These are phyloP conservation scores for Fusarium nisikadoi DNA, from an alignment of 2,329 filamentous ascomycete genomes.

Conservation along the genomic window DNA sequence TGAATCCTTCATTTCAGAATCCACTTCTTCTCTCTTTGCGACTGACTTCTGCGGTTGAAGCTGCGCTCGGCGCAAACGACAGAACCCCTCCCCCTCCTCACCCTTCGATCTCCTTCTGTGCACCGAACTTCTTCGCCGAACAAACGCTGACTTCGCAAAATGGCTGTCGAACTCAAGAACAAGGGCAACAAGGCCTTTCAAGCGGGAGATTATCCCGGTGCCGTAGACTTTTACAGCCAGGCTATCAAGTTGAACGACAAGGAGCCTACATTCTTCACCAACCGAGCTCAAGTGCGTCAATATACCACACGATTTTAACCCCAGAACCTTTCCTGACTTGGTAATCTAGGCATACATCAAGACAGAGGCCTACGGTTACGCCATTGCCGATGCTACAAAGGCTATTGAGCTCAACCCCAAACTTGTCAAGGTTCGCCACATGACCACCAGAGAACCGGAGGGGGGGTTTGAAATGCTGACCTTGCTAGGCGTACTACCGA, in stretches of 20 bases:
- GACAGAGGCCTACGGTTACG: conserved; percentile 93
- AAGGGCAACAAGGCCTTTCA: conserved; percentile 95
- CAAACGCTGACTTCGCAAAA: conserved; percentile 56
- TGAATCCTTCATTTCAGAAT: neutral
- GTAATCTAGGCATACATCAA: conserved; percentile 84
- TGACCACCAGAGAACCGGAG: neutral
- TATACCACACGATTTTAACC: conserved; percentile 6
- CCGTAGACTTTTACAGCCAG: conserved; percentile 85
- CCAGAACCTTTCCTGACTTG: conserved; percentile 44
- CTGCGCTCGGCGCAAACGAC: conserved; percentile 41
- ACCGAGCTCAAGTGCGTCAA: conserved; percentile 85
- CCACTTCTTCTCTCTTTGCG: conserved; percentile 14
- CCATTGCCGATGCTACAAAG: conserved; percentile 88
- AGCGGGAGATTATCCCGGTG: conserved; percentile 84
- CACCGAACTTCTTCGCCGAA: neutral
- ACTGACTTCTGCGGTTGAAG: conserved; percentile 11
- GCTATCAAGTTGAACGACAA: conserved; percentile 86
- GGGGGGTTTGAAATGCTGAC: conserved; percentile 6
- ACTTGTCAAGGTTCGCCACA: conserved; percentile 80
- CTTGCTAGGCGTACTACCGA: conserved; percentile 85
- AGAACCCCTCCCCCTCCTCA: conserved; percentile 28
- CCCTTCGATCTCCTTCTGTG: conserved; percentile 12
- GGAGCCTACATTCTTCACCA: conserved; percentile 92
- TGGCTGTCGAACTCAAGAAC: conserved; percentile 87
- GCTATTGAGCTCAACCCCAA: conserved; percentile 89